Base-by-base conservation (phyloP, 2,329 filamentous ascomycete genomes). In the Cladophialophora bantiana region DNA sequence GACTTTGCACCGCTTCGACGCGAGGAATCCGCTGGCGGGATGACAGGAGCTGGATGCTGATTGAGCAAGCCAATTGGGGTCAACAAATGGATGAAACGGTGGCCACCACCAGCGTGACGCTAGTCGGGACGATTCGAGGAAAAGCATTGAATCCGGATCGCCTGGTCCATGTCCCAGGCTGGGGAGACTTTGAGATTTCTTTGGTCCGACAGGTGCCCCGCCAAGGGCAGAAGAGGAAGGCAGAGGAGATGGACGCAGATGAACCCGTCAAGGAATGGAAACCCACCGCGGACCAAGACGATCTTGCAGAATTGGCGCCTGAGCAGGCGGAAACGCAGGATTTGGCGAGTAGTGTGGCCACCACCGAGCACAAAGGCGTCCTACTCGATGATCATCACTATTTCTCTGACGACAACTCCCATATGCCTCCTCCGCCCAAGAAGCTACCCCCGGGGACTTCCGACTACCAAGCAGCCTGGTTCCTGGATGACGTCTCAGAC, bases 11-110 rank as follows among this genome's bases (percentile, higher is more conserved):
- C 70, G 93, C 91, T 40, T 93, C 90, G 52, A 94, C 95, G 10
- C 98, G 96, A 81, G 95, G 95, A 0, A 87, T 99, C n/a, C 84
- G 90, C 70, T 99, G 95, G 95, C 88, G 95, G 73, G 95, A 99
- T 60, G 93, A 97, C 71, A 87, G 95, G 72, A 96, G 93, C 74
- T 99, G 95, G 92, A 92, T 99, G 90, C 82, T 97, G 65, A 88
- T 94, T 4, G 95, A 99, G 71, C 86, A 94, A 34, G 83, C 97
- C 61, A 81, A 86, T 72, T 96, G 93, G 85, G 85, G 87, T 10
- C 83, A 86, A 34, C 83, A 80, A 4, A 84, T 84, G 10, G 82
- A 84, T 54, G 73, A 77, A 26, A 75, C 76, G 38, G 34, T 34
- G 15, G 71, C 75, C 7, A 75, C 77, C 34, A 80, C 82, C n/a